phyloP scores from a whole-genome alignment of 1,284 basidiomycete species.

The Pascua guehoae region DNA sequence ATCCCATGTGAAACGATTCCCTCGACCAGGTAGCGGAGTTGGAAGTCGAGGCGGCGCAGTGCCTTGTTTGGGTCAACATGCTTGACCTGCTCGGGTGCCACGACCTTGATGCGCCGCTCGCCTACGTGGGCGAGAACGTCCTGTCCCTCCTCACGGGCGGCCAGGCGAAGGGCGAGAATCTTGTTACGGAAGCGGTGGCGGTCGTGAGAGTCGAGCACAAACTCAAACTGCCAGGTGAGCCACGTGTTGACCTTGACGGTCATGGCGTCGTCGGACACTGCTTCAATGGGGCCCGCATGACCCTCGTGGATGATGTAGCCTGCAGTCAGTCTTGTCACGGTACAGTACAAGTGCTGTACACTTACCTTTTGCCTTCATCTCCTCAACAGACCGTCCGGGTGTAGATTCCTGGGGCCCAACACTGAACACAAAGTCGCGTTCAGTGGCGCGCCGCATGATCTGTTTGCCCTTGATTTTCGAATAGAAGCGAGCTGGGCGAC shows the following conservation, averaged over 20 bases:
- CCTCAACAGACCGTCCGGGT: conserved; percentile 6
- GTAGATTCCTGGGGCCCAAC: conserved; percentile 9
- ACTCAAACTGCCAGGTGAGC: conserved; percentile 20
- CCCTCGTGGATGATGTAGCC: conserved; percentile 21
- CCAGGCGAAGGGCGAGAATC: conserved; percentile 7
- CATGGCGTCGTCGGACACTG: conserved; percentile 5
- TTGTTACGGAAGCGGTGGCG: neutral
- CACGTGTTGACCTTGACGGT: conserved; percentile 13
- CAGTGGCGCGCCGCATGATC: conserved; percentile 15
- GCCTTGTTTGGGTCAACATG: conserved; percentile 1
- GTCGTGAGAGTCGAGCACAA: conserved; percentile 6
- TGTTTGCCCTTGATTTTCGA: conserved; percentile 2
- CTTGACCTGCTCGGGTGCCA: conserved; percentile 4
- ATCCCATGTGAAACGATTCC: conserved; percentile 26
- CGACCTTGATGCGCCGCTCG: neutral
- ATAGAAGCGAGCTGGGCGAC: conserved; percentile 21
- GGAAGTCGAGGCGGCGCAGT: conserved; percentile 11
- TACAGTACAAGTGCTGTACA: neutral
- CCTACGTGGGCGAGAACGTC: conserved; percentile 3
- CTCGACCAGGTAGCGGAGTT: conserved; percentile 25
- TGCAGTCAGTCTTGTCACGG: neutral
- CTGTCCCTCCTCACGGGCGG: conserved; percentile 4
- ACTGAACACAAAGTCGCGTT: conserved; percentile 22
- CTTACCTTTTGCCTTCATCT: conserved; percentile 16
- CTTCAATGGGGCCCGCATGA: conserved; percentile 18